A percentile compares a stretch with the other conserved stretches of the same genome.
Conservation (phyloP, 192 early-diverging fungal genomes). For the Radiomyces spectabilis region DNA sequence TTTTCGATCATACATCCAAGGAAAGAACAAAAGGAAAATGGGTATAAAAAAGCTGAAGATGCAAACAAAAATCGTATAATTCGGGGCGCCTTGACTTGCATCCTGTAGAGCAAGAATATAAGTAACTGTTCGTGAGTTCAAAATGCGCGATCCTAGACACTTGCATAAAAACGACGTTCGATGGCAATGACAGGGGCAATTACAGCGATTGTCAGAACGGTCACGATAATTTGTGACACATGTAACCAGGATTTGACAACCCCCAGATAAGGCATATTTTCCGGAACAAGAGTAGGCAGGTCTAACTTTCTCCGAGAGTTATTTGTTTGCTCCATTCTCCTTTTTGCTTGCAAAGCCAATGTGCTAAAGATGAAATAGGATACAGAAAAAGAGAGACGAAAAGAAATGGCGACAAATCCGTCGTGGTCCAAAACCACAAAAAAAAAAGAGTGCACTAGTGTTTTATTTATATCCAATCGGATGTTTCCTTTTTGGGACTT, state of each 20-base stretch:
- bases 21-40: constrained; percentile 18
- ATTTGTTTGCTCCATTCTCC: too few relatives aligned
- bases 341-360: too few relatives aligned
- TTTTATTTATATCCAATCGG: too few relatives aligned
- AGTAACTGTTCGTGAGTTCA: too few relatives aligned
- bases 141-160: too few relatives aligned
- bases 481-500: too few relatives aligned
- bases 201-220: constrained; percentile 12
- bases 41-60: constrained; percentile 16
- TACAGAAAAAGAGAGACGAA: too few relatives aligned
- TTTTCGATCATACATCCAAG: constrained; percentile 25
- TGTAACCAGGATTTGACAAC: constrained; percentile 13
- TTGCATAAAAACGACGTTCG: constrained; percentile 19
- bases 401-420: too few relatives aligned
- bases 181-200: constrained; percentile 20
- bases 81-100: constrained; percentile 18
- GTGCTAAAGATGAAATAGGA: too few relatives aligned
- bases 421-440: too few relatives aligned
- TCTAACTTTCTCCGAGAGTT: too few relatives aligned
- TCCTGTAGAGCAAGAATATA: constrained; percentile 21
- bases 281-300: constrained; percentile 17
- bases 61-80: constrained; percentile 15
- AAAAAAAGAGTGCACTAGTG: too few relatives aligned
- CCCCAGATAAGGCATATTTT: constrained; percentile 8
- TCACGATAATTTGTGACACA: not conserved